Percentiles rank a stretch among this genome's conserved stretches.
Evolutionary conservation across 2,329 filamentous ascomycete species (phyloP).

Genomic region (Fusarium sp.): DNA sequence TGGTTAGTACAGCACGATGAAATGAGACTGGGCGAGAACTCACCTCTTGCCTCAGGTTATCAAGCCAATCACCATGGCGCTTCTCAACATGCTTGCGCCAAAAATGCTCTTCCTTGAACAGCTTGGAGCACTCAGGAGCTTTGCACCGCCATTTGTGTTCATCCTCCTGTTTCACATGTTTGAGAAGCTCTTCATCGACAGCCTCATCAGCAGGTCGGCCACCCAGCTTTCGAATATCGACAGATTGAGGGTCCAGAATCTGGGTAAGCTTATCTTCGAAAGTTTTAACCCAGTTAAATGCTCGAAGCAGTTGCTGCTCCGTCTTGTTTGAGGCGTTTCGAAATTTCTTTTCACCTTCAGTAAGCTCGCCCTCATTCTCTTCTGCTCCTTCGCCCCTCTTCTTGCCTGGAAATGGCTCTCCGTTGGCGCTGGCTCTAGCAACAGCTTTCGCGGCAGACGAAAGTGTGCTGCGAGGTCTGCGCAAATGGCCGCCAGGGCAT

Average conservation of each 20-base stretch:
- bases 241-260: conserved; percentile 87
- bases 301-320: conserved; percentile 91
- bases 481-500: conserved; percentile 96
- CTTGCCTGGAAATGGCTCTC: conserved; percentile 84
- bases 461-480: conserved; percentile 86
- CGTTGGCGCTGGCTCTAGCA: conserved; percentile 83
- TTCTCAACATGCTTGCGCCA: conserved; percentile 99
- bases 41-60: conserved; percentile 84
- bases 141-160: conserved; percentile 97
- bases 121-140: conserved; percentile 92
- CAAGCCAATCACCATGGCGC: conserved; percentile 88
- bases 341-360: conserved; percentile 74
- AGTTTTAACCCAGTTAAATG: conserved; percentile 98
- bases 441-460: conserved; percentile 85
- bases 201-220: conserved; percentile 88
- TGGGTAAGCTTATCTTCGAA: conserved; percentile 97
- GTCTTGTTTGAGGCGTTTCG: conserved; percentile 76
- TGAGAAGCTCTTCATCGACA: conserved; percentile 83
- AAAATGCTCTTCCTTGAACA: conserved; percentile 97
- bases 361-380: conserved; percentile 62
- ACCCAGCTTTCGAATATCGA: conserved; percentile 89
- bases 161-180: conserved; percentile 96
- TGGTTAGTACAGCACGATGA: conserved; percentile 17
- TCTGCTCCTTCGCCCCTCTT: conserved; percentile 74
- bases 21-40: conserved; percentile 47